Base-by-base conservation (phyloP, 257 asterid genomes). In the Euphrasia confusa region DNA sequence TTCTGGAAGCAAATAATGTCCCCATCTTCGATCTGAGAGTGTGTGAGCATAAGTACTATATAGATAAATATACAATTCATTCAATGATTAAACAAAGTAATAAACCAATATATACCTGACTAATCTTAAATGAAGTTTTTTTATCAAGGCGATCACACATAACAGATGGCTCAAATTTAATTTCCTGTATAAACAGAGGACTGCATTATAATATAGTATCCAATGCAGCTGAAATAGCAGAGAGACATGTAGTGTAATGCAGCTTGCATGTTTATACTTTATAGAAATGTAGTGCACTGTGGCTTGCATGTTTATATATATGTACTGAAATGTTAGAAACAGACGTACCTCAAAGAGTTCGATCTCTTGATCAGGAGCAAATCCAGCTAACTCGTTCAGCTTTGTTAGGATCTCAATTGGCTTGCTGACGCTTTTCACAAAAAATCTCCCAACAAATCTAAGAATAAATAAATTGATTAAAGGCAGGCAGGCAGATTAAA, bases 1-100 rank as follows among this genome's bases (percentile, higher is more conserved):
- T 89, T 89, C 68, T 93, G 99, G 82, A 89, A 93, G 80, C 99
- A 93, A 71, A 93, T 81, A 42, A 93, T 89, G 72, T 93, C 99
- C 63, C 99, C 99, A 71, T 93, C 97, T 87, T 87, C 99, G 65
- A 93, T 83, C 99, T 93, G 75, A 35, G 56, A 2, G 56, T 4
- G 21, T 5, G 42, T 4, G 28, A 9, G 28, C 21, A 55, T 58
- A 17, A 61, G 73, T 58, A 59, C 14, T 35, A 13, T 32, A 32
- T 30, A 54, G 42, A 44, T 17, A 59, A 55, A 50, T 37, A 57
- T 35, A 21, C 24, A 71, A 75, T 21, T 53, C 49, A 72, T 32
- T 52, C 15, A 63, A 60, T 18, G 26, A 54, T 33, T 30, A 40
- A 50, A 50, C 35, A 42, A 17, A 42, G 54, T 42, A 11, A 64